Conservation (phyloP, 306 rosid genomes). For the Fragaria vesca region DNA sequence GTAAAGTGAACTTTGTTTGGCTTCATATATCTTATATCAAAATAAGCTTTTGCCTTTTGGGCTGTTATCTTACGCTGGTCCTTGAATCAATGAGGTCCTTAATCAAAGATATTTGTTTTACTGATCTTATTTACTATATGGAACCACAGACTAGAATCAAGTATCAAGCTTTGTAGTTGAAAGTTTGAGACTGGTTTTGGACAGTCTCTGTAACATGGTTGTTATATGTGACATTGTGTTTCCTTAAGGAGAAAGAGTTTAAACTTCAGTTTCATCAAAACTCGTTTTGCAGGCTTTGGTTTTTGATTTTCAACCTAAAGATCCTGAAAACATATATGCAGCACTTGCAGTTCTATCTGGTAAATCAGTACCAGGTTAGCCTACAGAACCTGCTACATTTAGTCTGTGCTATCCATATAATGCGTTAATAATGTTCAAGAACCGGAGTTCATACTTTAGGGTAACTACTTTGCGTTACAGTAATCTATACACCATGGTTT, state of each 20-base stretch:
- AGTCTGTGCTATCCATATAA: background rate
- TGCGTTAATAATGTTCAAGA: background rate
- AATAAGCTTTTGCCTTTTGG: background rate
- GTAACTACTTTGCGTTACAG: background rate
- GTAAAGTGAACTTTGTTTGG: background rate
- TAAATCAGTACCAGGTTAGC: constrained; percentile 62
- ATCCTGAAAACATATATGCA: constrained; percentile 71
- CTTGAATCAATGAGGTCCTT: background rate
- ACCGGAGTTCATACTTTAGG: background rate
- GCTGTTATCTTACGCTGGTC: background rate
- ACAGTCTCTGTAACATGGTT: background rate
- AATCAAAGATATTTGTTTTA: background rate
- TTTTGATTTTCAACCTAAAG: constrained; percentile 95
- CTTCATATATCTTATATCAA: background rate
- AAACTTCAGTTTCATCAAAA: constrained; percentile 6
- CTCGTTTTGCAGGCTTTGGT: constrained; percentile 60
- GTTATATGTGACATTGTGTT: constrained; percentile 1
- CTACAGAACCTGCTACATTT: background rate
- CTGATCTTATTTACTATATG: background rate
- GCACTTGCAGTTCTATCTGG: constrained; percentile 78
- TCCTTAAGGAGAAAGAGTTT: constrained; percentile 6
- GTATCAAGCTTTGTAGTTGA: background rate
- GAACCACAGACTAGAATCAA: background rate
- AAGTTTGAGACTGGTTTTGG: background rate
- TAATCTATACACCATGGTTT: background rate